Percentiles rank a stretch among this genome's conserved stretches.
Conservation (phyloP, 306 rosid genomes). For the Rosa multiflora region DNA sequence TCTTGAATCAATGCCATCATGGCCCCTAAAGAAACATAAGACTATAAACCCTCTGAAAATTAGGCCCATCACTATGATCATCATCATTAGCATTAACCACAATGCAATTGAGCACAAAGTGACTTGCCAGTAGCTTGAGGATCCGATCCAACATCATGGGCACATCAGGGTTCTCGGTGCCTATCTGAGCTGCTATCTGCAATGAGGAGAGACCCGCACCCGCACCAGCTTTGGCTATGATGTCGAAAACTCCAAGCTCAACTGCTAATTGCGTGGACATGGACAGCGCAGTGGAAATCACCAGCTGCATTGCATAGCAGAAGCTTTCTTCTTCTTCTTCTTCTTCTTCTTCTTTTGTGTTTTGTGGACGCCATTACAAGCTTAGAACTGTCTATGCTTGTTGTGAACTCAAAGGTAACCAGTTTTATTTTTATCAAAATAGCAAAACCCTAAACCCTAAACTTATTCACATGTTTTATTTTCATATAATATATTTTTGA, state of each 20-base stretch:
- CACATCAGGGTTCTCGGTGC: conserved; percentile 37
- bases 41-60: conserved; percentile 32
- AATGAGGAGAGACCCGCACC: conserved; percentile 30
- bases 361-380: conserved; percentile 5
- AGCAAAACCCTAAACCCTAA: no score
- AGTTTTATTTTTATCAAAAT: background rate
- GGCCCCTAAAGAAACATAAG: conserved; percentile 43
- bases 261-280: conserved; percentile 40
- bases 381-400: background rate
- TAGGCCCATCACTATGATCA: background rate
- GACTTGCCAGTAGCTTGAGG: conserved; percentile 42
- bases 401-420: background rate
- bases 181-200: conserved; percentile 33
- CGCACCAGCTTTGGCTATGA: conserved; percentile 39
- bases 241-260: conserved; percentile 54
- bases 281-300: conserved; percentile 16
- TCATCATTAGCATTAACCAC: background rate
- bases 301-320: conserved; percentile 35
- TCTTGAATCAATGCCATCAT: conserved; percentile 24
- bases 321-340: conserved; percentile 47
- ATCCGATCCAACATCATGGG: conserved; percentile 52
- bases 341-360: conserved; percentile 24
- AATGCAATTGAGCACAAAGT: conserved; percentile 44
- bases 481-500: background rate
- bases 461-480: background rate